Base-by-base conservation (phyloP, 2,329 filamentous ascomycete species). In the Neofusicoccum sp. region DNA sequence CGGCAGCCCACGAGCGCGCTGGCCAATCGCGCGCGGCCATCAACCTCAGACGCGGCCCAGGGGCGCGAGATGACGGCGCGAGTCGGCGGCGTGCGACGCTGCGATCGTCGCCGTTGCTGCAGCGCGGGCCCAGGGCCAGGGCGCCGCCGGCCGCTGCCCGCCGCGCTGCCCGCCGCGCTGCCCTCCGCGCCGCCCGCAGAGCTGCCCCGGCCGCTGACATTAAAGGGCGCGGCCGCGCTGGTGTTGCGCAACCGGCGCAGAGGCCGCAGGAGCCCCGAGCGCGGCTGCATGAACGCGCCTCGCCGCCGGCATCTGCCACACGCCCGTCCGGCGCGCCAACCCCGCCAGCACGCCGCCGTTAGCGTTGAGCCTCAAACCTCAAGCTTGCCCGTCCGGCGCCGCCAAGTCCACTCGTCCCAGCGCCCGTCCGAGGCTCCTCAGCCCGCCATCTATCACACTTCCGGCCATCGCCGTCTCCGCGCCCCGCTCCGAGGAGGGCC, bases 1-100 rank as follows among this genome's bases (percentile, higher is more conserved):
- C 34, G 5, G 50, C 50, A 54, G 50, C 50, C 50, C 50, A 54
- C 50, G 50, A 54, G 50, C 31, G 28, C 39, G 54, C 54, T 45
- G 54, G 54, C 54, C 54, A 58, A 58, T 58, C 6, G 54, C 54
- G 34, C 36, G 7, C 31, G 14, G 39, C 54, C 54, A 39, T 58
- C 22, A 22, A 22, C 22, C 22, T 22, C 22, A 22, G 22, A 22
- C 22, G 22, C 22, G 22, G 22, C 22, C 22, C 22, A 22, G 22
- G 22, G 22, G 22, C 22, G 22, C 22, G 22, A 22, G 22, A 22
- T 22, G 22, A 22, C 22, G 22, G 22, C 22, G 22, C 22, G 22
- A 22, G 22, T 22, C 22, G 22, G 22, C 22, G 22, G 22, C 22
- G 22, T 22, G 22, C 22, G 22, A 22, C 22, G 22, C 22, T 22